Percentiles rank a stretch among this genome's conserved stretches.
Evolutionary conservation across 208 protist species (phyloP).

Genomic region (Leishmania lainsoni): DNA sequence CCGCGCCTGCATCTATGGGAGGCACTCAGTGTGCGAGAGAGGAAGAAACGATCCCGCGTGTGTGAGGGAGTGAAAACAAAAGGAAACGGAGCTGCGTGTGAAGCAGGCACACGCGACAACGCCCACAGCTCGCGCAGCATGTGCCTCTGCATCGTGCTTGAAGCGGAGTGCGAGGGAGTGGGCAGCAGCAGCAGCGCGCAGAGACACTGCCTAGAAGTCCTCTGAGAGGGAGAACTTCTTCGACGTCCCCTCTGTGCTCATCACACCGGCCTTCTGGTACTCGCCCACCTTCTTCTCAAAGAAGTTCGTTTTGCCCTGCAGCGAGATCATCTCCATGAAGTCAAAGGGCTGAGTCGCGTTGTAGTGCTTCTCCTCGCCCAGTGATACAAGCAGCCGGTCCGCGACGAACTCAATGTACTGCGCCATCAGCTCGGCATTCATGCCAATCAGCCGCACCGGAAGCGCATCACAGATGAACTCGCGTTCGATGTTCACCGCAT

Average conservation of each 20-base stretch:
- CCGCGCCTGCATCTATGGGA: background rate
- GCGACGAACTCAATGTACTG: conserved; percentile 99
- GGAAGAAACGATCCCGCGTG: background rate
- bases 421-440: conserved; percentile 98
- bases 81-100: background rate
- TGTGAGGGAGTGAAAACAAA: background rate
- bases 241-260: conserved; percentile 68
- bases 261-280: conserved; percentile 98
- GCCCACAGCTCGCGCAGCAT: background rate
- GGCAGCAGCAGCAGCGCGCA: background rate
- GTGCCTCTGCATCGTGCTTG: background rate
- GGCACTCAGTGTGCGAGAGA: background rate
- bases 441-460: conserved; percentile 98
- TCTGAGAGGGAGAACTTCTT: conserved; percentile 91
- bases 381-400: conserved; percentile 97
- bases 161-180: background rate
- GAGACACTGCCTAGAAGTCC: conserved; percentile 80
- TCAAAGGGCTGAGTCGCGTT: conserved; percentile 98
- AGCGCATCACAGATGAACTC: conserved; percentile 98
- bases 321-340: conserved; percentile 99
- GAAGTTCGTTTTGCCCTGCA: conserved; percentile 99
- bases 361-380: conserved; percentile 96
- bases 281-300: conserved; percentile 99
- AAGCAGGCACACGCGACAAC: background rate
- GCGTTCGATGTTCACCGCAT: conserved; percentile 96